Conservation (phyloP, 352 stramenopile genomes). For the Pythium diclinum region DNA sequence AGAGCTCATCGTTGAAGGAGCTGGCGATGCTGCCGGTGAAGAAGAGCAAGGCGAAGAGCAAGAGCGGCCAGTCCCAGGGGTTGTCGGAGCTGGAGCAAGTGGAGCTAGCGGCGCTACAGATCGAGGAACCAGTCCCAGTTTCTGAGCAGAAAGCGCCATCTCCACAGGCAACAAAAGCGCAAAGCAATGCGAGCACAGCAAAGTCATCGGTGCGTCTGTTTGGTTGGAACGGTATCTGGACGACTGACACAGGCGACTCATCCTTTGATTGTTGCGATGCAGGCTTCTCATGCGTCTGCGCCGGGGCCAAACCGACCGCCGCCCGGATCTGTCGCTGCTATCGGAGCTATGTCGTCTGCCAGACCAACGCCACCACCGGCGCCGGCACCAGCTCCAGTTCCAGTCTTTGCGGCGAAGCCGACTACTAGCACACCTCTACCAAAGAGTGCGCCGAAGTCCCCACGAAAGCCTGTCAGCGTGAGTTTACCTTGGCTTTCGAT, state of each 20-base stretch:
- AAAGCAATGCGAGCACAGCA: not conserved
- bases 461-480: not conserved
- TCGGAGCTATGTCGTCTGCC: not conserved
- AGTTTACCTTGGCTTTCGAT: not conserved
- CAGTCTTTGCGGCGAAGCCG: not conserved
- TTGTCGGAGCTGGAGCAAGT: not conserved
- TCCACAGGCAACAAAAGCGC: slow-evolving; percentile 12
- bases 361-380: not conserved
- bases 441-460: not conserved
- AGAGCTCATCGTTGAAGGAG: slow-evolving; percentile 66
- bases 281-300: not conserved
- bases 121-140: not conserved
- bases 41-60: slow-evolving; percentile 58
- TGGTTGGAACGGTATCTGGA: not conserved
- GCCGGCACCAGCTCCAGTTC: not conserved
- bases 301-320: not conserved
- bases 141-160: slow-evolving; percentile 6
- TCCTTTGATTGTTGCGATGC: not conserved
- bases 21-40: slow-evolving; percentile 68
- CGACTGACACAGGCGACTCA: not conserved
- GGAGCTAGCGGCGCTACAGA: not conserved
- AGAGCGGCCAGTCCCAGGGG: not conserved
- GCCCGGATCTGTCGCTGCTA: not conserved
- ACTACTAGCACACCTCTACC: not conserved
- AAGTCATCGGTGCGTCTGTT: not conserved